These are phyloP conservation scores for Malus hybrid DNA, from an alignment of 331 rosid species.

Conservation along the genomic window DNA sequence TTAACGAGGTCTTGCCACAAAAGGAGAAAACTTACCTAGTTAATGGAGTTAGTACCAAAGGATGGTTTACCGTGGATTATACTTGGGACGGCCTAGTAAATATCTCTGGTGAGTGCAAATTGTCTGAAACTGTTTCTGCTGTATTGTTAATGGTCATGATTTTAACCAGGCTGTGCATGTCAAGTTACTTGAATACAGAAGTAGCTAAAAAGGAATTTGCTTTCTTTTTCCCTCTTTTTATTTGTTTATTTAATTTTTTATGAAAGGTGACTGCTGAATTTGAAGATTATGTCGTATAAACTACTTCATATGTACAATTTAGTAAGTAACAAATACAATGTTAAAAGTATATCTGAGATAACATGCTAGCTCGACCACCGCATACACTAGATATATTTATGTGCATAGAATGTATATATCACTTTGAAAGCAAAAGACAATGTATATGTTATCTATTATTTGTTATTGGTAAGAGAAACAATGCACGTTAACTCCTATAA, in stretches of 20 bases:
- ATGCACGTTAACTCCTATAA: neutral
- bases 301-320: too few relatives aligned
- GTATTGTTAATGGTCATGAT: neutral
- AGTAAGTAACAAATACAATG: too few relatives aligned
- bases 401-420: neutral
- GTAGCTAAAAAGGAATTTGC: neutral
- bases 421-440: neutral
- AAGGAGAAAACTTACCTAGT: conserved; percentile 24
- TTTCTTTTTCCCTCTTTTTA: neutral
- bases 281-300: neutral
- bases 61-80: conserved; percentile 62
- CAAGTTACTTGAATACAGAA: neutral
- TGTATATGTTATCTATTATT: neutral
- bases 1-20: fast-evolving
- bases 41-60: conserved; percentile 33
- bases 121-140: neutral
- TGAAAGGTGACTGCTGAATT: neutral
- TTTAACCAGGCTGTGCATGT: neutral
- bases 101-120: conserved; percentile 40
- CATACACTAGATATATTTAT: neutral
- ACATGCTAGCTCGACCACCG: neutral
- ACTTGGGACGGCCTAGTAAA: conserved; percentile 24
- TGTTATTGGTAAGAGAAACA: neutral
- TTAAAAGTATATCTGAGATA: too few relatives aligned
- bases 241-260: neutral